Evolutionary conservation across 176 grass and related monocot genomes (phyloP), one percentile per base, ranked within the genome.

Genomic region (Cenchrus americanus): DNA sequence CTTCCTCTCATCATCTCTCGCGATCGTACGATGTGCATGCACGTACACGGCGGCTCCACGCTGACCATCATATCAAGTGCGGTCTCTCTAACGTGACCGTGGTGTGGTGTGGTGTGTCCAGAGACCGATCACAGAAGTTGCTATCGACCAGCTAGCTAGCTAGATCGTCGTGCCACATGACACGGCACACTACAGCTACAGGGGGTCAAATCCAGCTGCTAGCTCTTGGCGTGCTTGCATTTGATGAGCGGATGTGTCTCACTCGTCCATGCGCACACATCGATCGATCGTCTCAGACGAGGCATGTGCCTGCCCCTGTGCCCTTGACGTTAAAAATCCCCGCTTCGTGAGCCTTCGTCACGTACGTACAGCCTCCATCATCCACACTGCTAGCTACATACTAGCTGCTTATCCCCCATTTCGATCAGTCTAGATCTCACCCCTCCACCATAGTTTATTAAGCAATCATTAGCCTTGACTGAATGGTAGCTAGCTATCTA

Each of bases 271-370:
- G 66, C 27, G 27, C 27, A 30, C 27, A 30, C 65, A 82, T 83
- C 21, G 5, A 1, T 5, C n/a, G 42, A 9, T 44, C 43, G 43
- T 44, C 43, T 44, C 43, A 44, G 43, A 44, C 43, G 66, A 70
- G 42, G 67, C 79, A 90, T 86, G 84, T 90, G 84, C 80, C 46
- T 55, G 71, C 18, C 41, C 24, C 40, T 77, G 77, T 69, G 50
- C 78, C 14, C n/a, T 44, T 19, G 57, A 65, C 65, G 80, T 76
- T 54, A 82, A 58, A 59, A 71, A 37, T 43, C 44, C 9, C 21
- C 24, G 14, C 21, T 48, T 55, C 34, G 69, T 73, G 67, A n/a
- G 44, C 70, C 46, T 50, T 73, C 67, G n/a, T n/a, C n/a, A n/a
- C n/a, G n/a, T n/a, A 17, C 59, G 23, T 48, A 79, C 42, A 44